phyloP scores from a whole-genome alignment of 2,329 filamentous ascomycete genomes.

The Cordyceps militaris region DNA sequence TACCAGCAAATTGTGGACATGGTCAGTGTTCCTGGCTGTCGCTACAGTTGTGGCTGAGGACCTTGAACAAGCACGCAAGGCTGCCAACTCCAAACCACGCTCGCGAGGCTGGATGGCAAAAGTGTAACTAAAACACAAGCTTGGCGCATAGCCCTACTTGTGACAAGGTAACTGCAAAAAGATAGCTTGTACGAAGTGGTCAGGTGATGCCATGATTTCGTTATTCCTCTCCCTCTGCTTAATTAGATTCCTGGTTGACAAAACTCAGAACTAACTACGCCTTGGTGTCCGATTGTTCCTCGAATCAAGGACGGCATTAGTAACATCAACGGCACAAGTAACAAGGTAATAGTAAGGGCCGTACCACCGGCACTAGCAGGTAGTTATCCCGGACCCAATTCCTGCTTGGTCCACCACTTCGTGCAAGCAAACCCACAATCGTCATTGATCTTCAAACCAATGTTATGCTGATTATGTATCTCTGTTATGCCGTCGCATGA shows the following conservation, averaged over 20 bases:
- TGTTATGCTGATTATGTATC: neutral
- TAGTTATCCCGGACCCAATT: neutral
- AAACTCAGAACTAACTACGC: too few species aligned
- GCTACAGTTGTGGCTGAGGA: conserved; percentile 4
- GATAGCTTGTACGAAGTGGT: neutral
- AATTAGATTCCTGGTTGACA: neutral
- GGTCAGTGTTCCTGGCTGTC: neutral
- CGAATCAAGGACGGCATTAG: too few species aligned
- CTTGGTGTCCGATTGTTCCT: too few species aligned
- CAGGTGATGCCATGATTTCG: neutral
- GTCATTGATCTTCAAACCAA: neutral
- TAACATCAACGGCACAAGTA: neutral
- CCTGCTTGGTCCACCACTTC: neutral
- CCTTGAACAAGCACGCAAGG: neutral
- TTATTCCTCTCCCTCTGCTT: neutral
- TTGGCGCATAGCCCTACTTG: neutral
- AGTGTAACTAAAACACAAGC: neutral
- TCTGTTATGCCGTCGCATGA: neutral
- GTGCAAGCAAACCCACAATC: neutral
- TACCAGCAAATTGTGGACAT: conserved; percentile 1
- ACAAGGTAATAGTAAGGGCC: neutral
- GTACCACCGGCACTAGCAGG: neutral
- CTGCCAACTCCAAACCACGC: neutral
- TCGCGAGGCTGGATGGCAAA: neutral
- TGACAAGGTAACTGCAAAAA: neutral